A percentile compares a stretch with the other conserved stretches of the same genome.
These are phyloP conservation scores for Hirsutella rhossiliensis DNA, from an alignment of 2,329 filamentous ascomycete species.

Conservation along the genomic window DNA sequence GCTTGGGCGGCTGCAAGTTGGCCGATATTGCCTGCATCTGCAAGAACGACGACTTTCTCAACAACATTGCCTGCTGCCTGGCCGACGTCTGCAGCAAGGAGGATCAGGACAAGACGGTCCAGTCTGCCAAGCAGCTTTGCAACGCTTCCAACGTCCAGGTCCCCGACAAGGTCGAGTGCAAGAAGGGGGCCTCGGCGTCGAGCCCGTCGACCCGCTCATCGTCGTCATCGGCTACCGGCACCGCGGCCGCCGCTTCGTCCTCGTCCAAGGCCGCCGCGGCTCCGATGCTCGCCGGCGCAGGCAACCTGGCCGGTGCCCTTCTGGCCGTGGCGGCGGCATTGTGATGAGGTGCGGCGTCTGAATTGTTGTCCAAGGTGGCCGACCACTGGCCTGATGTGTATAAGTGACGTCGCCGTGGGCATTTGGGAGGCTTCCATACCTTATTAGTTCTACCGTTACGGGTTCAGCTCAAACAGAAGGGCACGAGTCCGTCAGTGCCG, in stretches of 20 bases:
- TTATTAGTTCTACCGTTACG: too few relatives aligned
- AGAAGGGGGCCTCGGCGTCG: constrained; percentile 3
- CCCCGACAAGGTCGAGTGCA: constrained; percentile 25
- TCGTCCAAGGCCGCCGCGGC: constrained; percentile 3
- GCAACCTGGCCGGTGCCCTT: constrained; percentile 13
- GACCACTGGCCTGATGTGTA: too few relatives aligned
- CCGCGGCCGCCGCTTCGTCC: constrained; percentile 1
- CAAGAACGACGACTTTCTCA: constrained; percentile 26
- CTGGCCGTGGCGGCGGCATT: constrained; percentile 17
- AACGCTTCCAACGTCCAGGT: constrained; percentile 20
- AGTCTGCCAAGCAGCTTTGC: constrained; percentile 27
- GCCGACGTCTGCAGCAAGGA: constrained; percentile 17
- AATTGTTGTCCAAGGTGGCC: background rate
- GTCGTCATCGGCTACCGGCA: too few relatives aligned
- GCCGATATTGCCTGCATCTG: constrained; percentile 30
- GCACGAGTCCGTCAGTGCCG: too few relatives aligned
- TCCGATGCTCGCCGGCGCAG: constrained; percentile 1
- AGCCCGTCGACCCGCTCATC: background rate
- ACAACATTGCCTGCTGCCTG: constrained; percentile 29
- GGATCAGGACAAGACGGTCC: constrained; percentile 21
- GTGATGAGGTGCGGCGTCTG: constrained; percentile 4
- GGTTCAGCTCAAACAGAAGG: too few relatives aligned
- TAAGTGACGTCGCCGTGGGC: too few relatives aligned
- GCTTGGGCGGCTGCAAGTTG: constrained; percentile 24
- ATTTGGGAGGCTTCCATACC: too few relatives aligned